Percentiles rank a stretch among this genome's conserved stretches.
phyloP scores from a whole-genome alignment of 176 grass and related monocot genomes.

The Aegilops bicornis region DNA sequence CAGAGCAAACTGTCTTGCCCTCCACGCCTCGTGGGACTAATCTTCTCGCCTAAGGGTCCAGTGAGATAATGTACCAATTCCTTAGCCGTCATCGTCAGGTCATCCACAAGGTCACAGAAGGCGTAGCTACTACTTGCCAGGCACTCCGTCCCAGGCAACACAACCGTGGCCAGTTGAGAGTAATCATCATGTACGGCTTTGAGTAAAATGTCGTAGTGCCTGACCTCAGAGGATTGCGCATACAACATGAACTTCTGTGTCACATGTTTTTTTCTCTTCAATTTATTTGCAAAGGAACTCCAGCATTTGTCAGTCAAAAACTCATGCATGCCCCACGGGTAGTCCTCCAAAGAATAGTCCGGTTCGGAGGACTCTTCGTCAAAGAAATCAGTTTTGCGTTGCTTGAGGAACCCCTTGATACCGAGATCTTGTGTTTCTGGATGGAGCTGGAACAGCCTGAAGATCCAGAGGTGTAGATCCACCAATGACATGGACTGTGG shows the following conservation, averaged over 20 bases:
- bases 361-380: background rate
- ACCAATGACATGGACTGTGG: constrained; percentile 15
- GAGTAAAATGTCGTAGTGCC: background rate
- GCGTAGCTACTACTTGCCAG: background rate
- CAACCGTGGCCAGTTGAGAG: background rate
- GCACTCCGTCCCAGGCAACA: background rate
- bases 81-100: background rate
- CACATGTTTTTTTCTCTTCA: constrained; percentile 11
- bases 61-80: background rate
- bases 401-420: background rate
- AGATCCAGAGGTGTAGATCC: constrained; percentile 12
- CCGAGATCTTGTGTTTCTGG: constrained; percentile 17
- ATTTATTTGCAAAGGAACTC: constrained; percentile 4
- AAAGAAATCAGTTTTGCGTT: background rate
- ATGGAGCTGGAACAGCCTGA: constrained; percentile 16
- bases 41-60: background rate
- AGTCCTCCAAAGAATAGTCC: background rate
- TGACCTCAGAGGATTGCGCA: background rate
- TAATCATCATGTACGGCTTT: background rate
- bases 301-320: background rate
- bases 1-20: background rate
- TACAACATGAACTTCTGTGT: background rate
- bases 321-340: background rate
- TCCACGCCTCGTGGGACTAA: background rate
- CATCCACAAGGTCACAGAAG: background rate